Evolutionary conservation across 116 monocot genomes (phyloP).

Genomic region (Iris pallida): DNA sequence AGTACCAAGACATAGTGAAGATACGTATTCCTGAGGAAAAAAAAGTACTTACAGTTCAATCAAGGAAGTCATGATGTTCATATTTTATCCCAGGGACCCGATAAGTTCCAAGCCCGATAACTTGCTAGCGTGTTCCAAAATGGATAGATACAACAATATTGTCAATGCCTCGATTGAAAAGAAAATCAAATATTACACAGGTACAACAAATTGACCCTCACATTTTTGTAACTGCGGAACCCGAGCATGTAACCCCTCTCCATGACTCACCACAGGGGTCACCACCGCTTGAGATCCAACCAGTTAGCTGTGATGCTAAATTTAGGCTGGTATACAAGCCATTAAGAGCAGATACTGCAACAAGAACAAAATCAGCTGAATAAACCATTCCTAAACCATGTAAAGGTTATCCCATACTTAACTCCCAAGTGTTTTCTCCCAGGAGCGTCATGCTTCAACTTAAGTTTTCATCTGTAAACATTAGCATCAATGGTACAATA

Average conservation of each 20-base stretch:
- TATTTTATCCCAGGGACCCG: constrained; percentile 13
- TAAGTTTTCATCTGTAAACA: too few species aligned
- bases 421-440: not conserved
- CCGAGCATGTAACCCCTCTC: constrained; percentile 77
- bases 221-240: constrained; percentile 67
- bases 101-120: constrained; percentile 9
- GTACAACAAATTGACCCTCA: constrained; percentile 18
- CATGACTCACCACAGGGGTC: constrained; percentile 90
- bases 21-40: not conserved
- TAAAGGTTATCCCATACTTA: not conserved
- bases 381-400: not conserved
- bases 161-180: too few species aligned
- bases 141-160: too few species aligned
- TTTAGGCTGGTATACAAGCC: constrained; percentile 60
- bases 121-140: not conserved
- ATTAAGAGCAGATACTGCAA: constrained; percentile 72
- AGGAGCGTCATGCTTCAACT: too few species aligned
- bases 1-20: not conserved
- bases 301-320: constrained; percentile 64
- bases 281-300: constrained; percentile 67
- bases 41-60: constrained; percentile 55
- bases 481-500: too few species aligned
- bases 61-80: constrained; percentile 29
- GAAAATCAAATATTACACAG: too few species aligned
- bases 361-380: not conserved